Base-by-base conservation (phyloP, 805 yeast genomes). In the Naumovozyma baii region DNA sequence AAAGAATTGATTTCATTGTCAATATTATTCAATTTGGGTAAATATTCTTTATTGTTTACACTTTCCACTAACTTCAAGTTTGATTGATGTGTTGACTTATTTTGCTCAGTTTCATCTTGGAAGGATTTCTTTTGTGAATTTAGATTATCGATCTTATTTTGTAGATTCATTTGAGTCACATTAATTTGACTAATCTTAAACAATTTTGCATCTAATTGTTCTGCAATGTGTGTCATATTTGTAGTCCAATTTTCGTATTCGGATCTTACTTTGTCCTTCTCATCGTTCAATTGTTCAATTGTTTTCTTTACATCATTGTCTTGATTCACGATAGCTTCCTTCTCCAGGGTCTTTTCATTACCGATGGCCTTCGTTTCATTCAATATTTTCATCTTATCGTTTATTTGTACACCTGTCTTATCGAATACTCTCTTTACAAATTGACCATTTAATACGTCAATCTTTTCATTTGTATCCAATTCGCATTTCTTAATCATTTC, bases 151-250 rank as follows among this genome's bases (percentile, higher is more conserved):
- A 58, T 57, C 18, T 52, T 53, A 4, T 37, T 40, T 17, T 50
- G 46, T 8, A 49, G 42, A 31, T 47, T 47, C 4, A 40, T 34
- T 30, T 51, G 50, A 39, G 47, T 46, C 18, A 38, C 39, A 33
- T 46, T 46, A n/a, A 50, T 43, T 29, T 45, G 54, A 22, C 42
- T 43, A 31, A 59, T 44, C 20, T 51, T 50, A 14, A 52, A 46
- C 13, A 57, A 43, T 38, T 57, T 54, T 8, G 49, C 54, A 39
- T 59, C 63, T 36, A 59, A 38, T 32, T 51, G 47, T 15, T 48
- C 41, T 9, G 59, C 47, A 8, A 55, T 38, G 3, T 48, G 46
- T 10, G 48, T 49, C 13, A 59, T 36, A 18, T 51, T 44, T 14
- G 41, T 39, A 18, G 51, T 44, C 47, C 51, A 50, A 13, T 44